Base-by-base conservation (phyloP, 2,329 filamentous ascomycete species). In the Claviceps quebecensis region DNA sequence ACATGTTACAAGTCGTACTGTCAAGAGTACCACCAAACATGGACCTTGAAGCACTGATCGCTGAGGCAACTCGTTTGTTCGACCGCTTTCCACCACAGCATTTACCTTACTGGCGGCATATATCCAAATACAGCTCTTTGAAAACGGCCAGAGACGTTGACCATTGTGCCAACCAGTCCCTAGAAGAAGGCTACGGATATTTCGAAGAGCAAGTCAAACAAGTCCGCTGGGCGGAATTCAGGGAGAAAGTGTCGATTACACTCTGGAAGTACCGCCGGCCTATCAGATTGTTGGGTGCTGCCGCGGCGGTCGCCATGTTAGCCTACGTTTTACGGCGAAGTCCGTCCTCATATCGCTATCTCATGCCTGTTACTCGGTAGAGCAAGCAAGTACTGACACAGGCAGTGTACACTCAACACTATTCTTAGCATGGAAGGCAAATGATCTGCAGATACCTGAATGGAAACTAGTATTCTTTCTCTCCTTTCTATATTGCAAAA, bases 1-100 rank as follows among this genome's bases (percentile, higher is more conserved):
- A 97, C 61, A 94, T 98, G 79, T 77, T 98, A 23, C 89, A 95
- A 65, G 86, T 84, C 54, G 83, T 87, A 38, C 78, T 98, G 13
- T 87, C 87, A 43, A 95, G 93, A 66, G 76, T 98, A 6, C 93
- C 93, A 0, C 77, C 81, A 49, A 83, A 84, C 17, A 78, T 95
- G 52, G 78, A 94, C 62, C 71, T 98, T 23, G 91, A 98, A 57
- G 72, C 71, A 7, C 76, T 96, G 49, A 84, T 98, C 55, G 63
- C 72, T 17, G 73, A 76, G 48, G 81, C 91, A 0, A 73, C 80
- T 3, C 62, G 63, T 29, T 74, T 97, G 1, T 85, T 84, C 64
- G 65, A 74, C 6, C 61, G 67, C 2, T 71, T 86, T 57, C 91
- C 90, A 1, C 93, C 91, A 0, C 78, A 87, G 57, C 73, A 71